Conservation (phyloP, 2,329 filamentous ascomycete genomes). For the Coniochaeta sp. region DNA sequence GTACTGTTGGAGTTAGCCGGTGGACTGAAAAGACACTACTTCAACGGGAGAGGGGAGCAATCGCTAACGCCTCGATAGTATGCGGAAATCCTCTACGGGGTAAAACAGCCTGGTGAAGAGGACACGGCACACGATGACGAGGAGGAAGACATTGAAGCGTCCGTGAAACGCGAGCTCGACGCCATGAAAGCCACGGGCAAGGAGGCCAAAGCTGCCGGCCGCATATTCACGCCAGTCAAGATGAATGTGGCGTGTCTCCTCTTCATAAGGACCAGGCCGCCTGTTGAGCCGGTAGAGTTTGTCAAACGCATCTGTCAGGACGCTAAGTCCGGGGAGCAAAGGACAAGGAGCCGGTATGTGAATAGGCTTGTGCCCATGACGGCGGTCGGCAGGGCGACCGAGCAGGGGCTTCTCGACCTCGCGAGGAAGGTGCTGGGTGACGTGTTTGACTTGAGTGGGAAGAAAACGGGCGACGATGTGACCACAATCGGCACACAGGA, state of each 20-base stretch:
- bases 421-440: conserved; percentile 54
- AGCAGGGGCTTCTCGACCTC: conserved; percentile 59
- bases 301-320: conserved; percentile 49
- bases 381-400: conserved; percentile 55
- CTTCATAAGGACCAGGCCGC: conserved; percentile 50
- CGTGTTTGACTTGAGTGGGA: conserved; percentile 47
- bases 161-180: conserved; percentile 65
- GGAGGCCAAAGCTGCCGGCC: conserved; percentile 32
- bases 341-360: conserved; percentile 47
- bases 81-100: conserved; percentile 53
- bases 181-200: conserved; percentile 41
- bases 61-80: conserved; percentile 40
- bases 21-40: not conserved
- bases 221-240: conserved; percentile 44
- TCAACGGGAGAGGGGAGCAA: not conserved
- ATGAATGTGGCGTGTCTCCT: conserved; percentile 55
- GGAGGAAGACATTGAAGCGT: conserved; percentile 59
- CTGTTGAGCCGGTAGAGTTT: conserved; percentile 49
- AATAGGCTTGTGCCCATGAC: conserved; percentile 50
- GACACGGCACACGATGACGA: conserved; percentile 17
- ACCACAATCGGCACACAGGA: conserved; percentile 4
- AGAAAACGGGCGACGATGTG: conserved; percentile 6
- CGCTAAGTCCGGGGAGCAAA: conserved; percentile 27
- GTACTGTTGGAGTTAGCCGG: not conserved
- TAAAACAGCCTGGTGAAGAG: conserved; percentile 28